A percentile compares a stretch with the other conserved stretches of the same genome.
Conservation (phyloP, 2,329 filamentous ascomycete species). For the Sordariomycetes sp. region DNA sequence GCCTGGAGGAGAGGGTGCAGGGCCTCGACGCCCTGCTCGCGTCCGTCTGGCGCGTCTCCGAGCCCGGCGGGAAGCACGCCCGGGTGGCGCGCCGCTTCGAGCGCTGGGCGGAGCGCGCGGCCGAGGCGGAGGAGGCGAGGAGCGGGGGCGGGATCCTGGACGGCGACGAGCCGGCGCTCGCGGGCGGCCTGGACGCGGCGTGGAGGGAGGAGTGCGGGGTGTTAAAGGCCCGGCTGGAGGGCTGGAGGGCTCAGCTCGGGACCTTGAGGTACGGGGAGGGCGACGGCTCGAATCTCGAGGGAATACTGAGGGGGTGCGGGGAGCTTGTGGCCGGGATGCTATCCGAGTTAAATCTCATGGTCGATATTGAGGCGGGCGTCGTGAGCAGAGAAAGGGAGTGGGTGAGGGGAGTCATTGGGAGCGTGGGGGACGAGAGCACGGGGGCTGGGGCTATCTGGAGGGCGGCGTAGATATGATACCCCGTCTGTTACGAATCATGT, state of each 20-base stretch:
- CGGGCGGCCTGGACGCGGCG: conserved; percentile 40
- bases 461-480: conserved; percentile 14
- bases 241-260: conserved; percentile 27
- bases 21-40: conserved; percentile 44
- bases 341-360: conserved; percentile 52
- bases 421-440: conserved; percentile 22
- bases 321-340: conserved; percentile 47
- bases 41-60: conserved; percentile 47
- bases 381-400: conserved; percentile 45
- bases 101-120: conserved; percentile 40
- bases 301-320: conserved; percentile 35
- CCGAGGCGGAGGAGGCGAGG: conserved; percentile 34
- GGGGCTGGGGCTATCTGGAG: conserved; percentile 39
- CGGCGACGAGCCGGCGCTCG: conserved; percentile 31
- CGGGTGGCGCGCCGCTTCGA: conserved; percentile 48
- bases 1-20: conserved; percentile 46
- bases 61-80: conserved; percentile 43
- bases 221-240: conserved; percentile 42
- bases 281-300: conserved; percentile 32
- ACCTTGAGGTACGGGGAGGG: conserved; percentile 18
- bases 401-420: conserved; percentile 42
- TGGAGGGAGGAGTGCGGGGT: conserved; percentile 50
- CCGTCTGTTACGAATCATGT: neutral
- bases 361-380: conserved; percentile 47
- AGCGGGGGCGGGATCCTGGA: conserved; percentile 20